Conservation (phyloP, 2,329 filamentous ascomycete genomes). For the Thelonectria blattea region DNA sequence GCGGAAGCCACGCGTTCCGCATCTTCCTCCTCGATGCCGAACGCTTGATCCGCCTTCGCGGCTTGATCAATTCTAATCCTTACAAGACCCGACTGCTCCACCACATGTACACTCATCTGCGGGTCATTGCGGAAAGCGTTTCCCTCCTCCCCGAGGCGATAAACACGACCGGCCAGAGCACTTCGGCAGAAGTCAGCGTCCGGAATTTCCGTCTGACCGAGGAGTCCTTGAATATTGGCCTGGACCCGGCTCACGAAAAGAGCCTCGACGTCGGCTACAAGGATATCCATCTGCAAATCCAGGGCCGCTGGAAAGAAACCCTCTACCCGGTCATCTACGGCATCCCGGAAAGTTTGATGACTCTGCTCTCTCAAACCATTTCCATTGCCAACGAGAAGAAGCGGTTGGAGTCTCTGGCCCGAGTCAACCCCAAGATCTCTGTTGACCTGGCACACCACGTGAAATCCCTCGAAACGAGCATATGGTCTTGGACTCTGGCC, state of each 20-base stretch:
- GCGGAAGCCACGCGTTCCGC: slow-evolving; percentile 24
- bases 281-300: slow-evolving; percentile 50
- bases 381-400: slow-evolving; percentile 51
- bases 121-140: slow-evolving; percentile 53
- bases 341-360: slow-evolving; percentile 49
- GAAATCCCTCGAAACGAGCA: slow-evolving; percentile 41
- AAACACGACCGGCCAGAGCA: background rate
- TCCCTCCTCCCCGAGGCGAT: slow-evolving; percentile 24
- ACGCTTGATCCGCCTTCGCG: slow-evolving; percentile 46
- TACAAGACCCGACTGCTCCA: slow-evolving; percentile 51
- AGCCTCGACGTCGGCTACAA: slow-evolving; percentile 48
- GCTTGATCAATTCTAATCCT: slow-evolving; percentile 47
- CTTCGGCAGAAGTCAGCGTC: background rate
- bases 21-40: slow-evolving; percentile 50
- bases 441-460: slow-evolving; percentile 38
- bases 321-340: slow-evolving; percentile 54
- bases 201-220: slow-evolving; percentile 41
- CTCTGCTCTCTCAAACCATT: slow-evolving; percentile 49
- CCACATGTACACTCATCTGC: slow-evolving; percentile 53
- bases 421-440: slow-evolving; percentile 33
- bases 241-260: slow-evolving; percentile 38
- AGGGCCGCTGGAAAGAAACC: slow-evolving; percentile 47
- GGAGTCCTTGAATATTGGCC: slow-evolving; percentile 38
- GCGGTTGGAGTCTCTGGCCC: slow-evolving; percentile 32
- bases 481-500: slow-evolving; percentile 39